phyloP scores from a whole-genome alignment of 768 basidiomycete species.

The Rhizopogon vinicolor region DNA sequence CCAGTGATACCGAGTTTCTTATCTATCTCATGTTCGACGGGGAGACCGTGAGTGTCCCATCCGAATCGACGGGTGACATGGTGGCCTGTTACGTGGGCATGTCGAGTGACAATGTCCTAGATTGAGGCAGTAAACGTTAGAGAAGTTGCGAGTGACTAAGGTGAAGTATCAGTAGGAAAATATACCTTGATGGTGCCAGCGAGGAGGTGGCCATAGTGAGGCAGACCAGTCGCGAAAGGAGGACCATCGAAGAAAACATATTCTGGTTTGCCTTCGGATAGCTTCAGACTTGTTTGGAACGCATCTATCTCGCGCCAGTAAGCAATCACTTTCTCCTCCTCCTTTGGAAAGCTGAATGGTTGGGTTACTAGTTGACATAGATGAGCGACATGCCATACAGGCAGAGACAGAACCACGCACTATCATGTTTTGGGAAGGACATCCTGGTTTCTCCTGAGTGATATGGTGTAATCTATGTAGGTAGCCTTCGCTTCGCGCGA shows the following conservation, averaged over 20 bases:
- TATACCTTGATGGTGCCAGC: slow-evolving; percentile 90
- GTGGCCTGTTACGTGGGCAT: slow-evolving; percentile 89
- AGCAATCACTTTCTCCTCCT: slow-evolving; percentile 84
- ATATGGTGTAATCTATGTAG: background rate
- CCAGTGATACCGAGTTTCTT: slow-evolving; percentile 91
- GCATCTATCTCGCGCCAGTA: slow-evolving; percentile 98
- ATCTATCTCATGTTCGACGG: slow-evolving; percentile 99
- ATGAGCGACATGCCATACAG: background rate
- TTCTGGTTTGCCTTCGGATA: slow-evolving; percentile 86
- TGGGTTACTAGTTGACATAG: slow-evolving; percentile 51
- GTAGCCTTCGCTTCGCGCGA: too few species aligned
- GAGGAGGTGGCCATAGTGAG: slow-evolving; percentile 93
- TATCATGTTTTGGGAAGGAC: slow-evolving; percentile 70
- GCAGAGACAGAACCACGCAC: slow-evolving; percentile 35
- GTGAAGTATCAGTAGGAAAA: background rate
- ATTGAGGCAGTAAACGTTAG: background rate
- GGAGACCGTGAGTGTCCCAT: slow-evolving; percentile 98
- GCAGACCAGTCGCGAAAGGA: slow-evolving; percentile 94
- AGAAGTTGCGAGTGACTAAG: slow-evolving; percentile 2
- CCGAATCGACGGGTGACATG: slow-evolving; percentile 94
- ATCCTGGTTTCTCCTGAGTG: slow-evolving; percentile 28
- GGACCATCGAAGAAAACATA: slow-evolving; percentile 97
- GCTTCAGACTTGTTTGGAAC: slow-evolving; percentile 89
- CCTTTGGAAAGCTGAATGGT: slow-evolving; percentile 78
- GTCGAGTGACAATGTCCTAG: slow-evolving; percentile 96